These are phyloP conservation scores for Phytopythium litorale DNA, from an alignment of 352 stramenopile species.

Conservation along the genomic window DNA sequence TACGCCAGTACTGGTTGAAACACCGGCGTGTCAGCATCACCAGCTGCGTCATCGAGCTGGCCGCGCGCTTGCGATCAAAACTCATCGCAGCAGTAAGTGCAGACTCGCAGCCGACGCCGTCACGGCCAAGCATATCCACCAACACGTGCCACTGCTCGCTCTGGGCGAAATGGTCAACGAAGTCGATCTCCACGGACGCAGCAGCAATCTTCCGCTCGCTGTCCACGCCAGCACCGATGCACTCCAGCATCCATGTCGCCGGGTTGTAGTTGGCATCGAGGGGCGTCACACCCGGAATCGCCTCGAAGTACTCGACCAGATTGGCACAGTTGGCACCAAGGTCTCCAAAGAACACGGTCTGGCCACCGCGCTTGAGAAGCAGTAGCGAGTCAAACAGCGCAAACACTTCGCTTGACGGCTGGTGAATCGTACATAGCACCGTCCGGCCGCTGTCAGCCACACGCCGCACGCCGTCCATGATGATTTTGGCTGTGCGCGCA, in stretches of 20 bases:
- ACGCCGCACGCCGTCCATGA: conserved; percentile 64
- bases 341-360: conserved; percentile 27
- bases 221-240: conserved; percentile 21
- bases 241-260: conserved; percentile 76
- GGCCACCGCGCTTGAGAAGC: conserved; percentile 38
- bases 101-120: conserved; percentile 8
- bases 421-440: conserved; percentile 7
- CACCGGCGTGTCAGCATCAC: conserved; percentile 36
- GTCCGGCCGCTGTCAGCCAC: conserved; percentile 2
- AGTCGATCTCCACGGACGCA: conserved; percentile 14
- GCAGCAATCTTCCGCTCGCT: not conserved
- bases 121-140: conserved; percentile 12
- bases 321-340: not conserved
- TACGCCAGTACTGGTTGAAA: conserved; percentile 76
- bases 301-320: conserved; percentile 6
- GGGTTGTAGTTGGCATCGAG: conserved; percentile 33
- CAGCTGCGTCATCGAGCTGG: conserved; percentile 19
- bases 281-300: not conserved
- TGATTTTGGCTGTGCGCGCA: conserved; percentile 55
- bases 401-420: conserved; percentile 44
- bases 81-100: conserved; percentile 5
- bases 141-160: conserved; percentile 16
- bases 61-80: conserved; percentile 20
- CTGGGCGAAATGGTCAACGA: conserved; percentile 17
- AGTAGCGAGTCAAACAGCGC: conserved; percentile 71